Base-by-base conservation (phyloP, 2,329 filamentous ascomycete genomes). In the Penicillium sp. region DNA sequence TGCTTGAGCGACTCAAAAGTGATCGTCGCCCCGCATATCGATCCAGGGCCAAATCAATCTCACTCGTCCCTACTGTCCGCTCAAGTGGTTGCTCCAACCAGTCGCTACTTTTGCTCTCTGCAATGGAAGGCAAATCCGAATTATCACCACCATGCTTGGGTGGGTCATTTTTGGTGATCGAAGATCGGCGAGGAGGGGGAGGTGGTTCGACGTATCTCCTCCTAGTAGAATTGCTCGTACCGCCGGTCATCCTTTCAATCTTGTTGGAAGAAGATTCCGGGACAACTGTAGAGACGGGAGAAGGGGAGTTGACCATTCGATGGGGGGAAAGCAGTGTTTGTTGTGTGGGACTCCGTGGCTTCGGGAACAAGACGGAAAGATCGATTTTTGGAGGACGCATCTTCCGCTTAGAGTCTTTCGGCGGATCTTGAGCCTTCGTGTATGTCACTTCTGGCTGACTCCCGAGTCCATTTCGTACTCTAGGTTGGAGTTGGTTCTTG, bases 331-430 rank as follows among this genome's bases (percentile, higher is more conserved):
- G 65, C 29, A 77, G 69, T 31, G 73, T 42, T 27, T 41, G 74
- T 21, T 65, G 62, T 6, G 66, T 53, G 12, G 62, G 59, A 41
- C 70, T 65, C 41, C 70, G 70, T 2, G 76, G 75, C 59, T 73
- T 77, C 7, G 76, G 76, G 57, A 78, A 78, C 17, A 78, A 65
- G 17, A 75, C 67, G 33, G 76, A 78, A 21, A 78, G 67, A 50
- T 78, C 76, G 60, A 78, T 75, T 56, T 72, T 68, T 12, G 71
- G 69, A 37, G 76, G 75, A 15, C 75, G 72, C 50, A 70, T 65
- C 61, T 75, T 78, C 37, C 71, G 66, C 57, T 74, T 75, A n/a
- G 69, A 70, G n/a, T 73, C 70, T 56, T 72, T 74, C 25, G 65
- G 62, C 9, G 61, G 43, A 48, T 56, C 64, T 53, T 61, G 69